These are phyloP conservation scores for Mucor plumbeus DNA, from an alignment of 371 early-diverging fungal genomes.

Conservation along the genomic window DNA sequence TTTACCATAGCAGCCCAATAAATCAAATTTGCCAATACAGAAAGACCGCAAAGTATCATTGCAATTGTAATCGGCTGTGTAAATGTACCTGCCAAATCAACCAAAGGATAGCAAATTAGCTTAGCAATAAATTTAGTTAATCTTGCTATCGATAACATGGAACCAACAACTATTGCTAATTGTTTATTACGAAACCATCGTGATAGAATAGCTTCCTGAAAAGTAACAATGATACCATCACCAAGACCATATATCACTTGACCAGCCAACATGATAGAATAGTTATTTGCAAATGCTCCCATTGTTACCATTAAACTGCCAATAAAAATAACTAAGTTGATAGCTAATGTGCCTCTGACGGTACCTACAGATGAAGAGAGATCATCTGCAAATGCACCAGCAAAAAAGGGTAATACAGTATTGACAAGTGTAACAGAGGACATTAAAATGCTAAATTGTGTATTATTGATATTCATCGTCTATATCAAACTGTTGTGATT, in stretches of 20 bases:
- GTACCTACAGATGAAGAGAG: conserved; percentile 37
- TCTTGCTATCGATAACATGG: conserved; percentile 37
- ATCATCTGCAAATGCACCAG: conserved; percentile 63
- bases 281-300: conserved; percentile 33
- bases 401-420: conserved; percentile 70
- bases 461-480: conserved; percentile 64
- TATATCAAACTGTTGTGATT: conserved; percentile 2
- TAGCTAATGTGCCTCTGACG: conserved; percentile 38
- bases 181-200: conserved; percentile 53
- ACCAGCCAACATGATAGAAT: conserved; percentile 49
- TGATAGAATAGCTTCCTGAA: conserved; percentile 52
- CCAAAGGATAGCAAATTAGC: conserved; percentile 45
- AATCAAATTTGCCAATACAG: conserved; percentile 32
- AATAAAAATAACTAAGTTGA: conserved; percentile 40
- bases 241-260: conserved; percentile 51
- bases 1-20: conserved; percentile 46
- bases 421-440: conserved; percentile 75
- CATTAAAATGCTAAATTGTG: conserved; percentile 72
- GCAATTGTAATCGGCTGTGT: conserved; percentile 42
- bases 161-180: conserved; percentile 42
- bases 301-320: conserved; percentile 45
- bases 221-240: conserved; percentile 49
- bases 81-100: conserved; percentile 27
- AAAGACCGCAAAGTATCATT: conserved; percentile 41
- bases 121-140: conserved; percentile 48